A percentile compares a stretch with the other conserved stretches of the same genome.
These are phyloP conservation scores for Cryptosporidium ryanae DNA, from an alignment of 169 alveolate species.

Conservation along the genomic window DNA sequence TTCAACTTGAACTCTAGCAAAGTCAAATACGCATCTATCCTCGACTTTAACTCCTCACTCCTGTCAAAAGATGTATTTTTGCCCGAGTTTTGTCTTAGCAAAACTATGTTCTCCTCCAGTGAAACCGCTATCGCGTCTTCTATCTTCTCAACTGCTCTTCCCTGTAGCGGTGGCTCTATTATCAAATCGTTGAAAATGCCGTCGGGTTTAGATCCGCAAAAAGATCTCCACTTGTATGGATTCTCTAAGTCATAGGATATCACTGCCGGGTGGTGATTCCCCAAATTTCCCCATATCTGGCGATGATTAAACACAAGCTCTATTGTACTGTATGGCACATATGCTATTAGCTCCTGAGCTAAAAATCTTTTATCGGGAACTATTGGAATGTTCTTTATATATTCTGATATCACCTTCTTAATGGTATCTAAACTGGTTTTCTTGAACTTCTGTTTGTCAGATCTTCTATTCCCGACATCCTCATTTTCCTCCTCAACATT, in stretches of 20 bases:
- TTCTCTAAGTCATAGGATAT: constrained; percentile 85
- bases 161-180: constrained; percentile 69
- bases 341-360: constrained; percentile 81
- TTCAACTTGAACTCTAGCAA: constrained; percentile 79
- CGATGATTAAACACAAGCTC: constrained; percentile 86
- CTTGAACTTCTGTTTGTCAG: constrained; percentile 76
- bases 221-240: constrained; percentile 83
- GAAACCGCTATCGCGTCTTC: constrained; percentile 46
- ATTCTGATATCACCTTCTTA: constrained; percentile 77
- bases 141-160: constrained; percentile 63
- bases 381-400: constrained; percentile 78
- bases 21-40: constrained; percentile 76
- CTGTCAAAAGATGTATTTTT: constrained; percentile 46
- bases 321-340: constrained; percentile 85
- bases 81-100: constrained; percentile 37
- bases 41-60: constrained; percentile 77
- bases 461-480: constrained; percentile 59
- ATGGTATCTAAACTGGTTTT: constrained; percentile 72
- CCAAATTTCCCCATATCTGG: constrained; percentile 88
- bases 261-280: constrained; percentile 87
- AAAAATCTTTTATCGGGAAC: constrained; percentile 77
- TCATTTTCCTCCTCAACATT: constrained; percentile 33
- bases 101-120: constrained; percentile 52
- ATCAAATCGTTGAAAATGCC: constrained; percentile 40
- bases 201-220: constrained; percentile 77